Evolutionary conservation across 768 basidiomycete species (phyloP).

Genomic region (Neoboletus subvelutipes): DNA sequence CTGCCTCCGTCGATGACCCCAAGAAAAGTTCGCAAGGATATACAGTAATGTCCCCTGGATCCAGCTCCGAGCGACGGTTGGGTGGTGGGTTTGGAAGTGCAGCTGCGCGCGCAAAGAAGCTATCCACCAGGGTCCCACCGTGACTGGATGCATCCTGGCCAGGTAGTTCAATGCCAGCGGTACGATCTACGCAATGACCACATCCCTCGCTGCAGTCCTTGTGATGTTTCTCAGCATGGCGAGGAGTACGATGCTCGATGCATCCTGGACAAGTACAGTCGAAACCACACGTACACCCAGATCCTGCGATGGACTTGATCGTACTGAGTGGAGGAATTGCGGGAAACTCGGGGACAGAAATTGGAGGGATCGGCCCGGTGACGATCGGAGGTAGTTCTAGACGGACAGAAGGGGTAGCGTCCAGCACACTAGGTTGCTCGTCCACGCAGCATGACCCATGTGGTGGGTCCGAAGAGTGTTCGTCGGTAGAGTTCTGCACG

Average conservation of each 20-base stretch:
- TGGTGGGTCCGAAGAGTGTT: constrained; percentile 8
- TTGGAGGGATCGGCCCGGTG: constrained; percentile 18
- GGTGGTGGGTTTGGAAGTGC: constrained; percentile 59
- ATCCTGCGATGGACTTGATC: constrained; percentile 58
- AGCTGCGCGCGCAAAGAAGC: constrained; percentile 69
- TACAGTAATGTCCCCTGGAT: constrained; percentile 51
- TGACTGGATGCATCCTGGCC: constrained; percentile 8
- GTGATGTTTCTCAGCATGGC: constrained; percentile 39
- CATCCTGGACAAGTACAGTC: constrained; percentile 74
- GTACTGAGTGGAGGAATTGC: constrained; percentile 61
- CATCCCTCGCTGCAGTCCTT: constrained; percentile 52
- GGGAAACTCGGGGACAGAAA: constrained; percentile 45
- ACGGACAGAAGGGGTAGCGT: constrained; percentile 19
- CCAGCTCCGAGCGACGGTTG: constrained; percentile 40
- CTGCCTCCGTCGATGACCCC: constrained; percentile 34
- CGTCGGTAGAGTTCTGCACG: constrained; percentile 1
- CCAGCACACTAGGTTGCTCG: not conserved
- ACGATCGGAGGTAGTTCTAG: constrained; percentile 53
- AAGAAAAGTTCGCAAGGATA: constrained; percentile 41
- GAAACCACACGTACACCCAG: constrained; percentile 72
- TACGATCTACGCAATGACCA: constrained; percentile 59
- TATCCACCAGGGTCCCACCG: constrained; percentile 47
- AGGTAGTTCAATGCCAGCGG: constrained; percentile 45
- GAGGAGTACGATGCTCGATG: constrained; percentile 60
- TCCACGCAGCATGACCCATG: constrained; percentile 24